Percentiles rank a stretch among this genome's conserved stretches.
Evolutionary conservation across 805 yeast species (phyloP).

Genomic region (Jamesozyma piceae): DNA sequence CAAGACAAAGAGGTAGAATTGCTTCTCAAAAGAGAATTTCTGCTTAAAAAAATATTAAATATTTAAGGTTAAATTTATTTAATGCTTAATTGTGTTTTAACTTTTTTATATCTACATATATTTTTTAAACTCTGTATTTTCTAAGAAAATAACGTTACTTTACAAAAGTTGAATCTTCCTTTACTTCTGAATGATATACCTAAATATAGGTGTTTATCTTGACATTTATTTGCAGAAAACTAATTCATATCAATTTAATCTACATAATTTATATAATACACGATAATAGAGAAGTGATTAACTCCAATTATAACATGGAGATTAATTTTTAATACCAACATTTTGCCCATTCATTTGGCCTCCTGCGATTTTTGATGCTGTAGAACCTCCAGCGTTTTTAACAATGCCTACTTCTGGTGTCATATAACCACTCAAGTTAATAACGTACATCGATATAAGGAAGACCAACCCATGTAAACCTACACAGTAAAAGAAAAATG

Average conservation of each 20-base stretch:
- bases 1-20: conserved; percentile 89
- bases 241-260: not conserved
- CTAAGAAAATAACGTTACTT: not conserved
- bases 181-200: too few species aligned
- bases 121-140: not conserved
- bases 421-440: conserved; percentile 37
- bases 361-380: conserved; percentile 1
- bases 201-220: not conserved
- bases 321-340: too few species aligned
- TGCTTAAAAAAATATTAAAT: conserved; percentile 35
- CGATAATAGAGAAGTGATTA: too few species aligned
- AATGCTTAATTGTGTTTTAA: not conserved
- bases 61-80: not conserved
- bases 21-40: conserved; percentile 81
- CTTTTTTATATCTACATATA: not conserved
- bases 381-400: conserved; percentile 10
- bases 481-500: conserved; percentile 63
- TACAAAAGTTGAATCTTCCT: not conserved
- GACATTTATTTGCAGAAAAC: not conserved
- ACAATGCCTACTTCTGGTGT: conserved; percentile 36
- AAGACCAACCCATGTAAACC: conserved; percentile 69
- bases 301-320: too few species aligned
- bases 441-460: conserved; percentile 48
- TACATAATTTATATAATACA: not conserved
- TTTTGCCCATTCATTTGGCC: not conserved